A percentile compares a stretch with the other conserved stretches of the same genome.
These are phyloP conservation scores for Cladophialophora exuberans DNA, from an alignment of 2,329 filamentous ascomycete genomes.

Conservation along the genomic window DNA sequence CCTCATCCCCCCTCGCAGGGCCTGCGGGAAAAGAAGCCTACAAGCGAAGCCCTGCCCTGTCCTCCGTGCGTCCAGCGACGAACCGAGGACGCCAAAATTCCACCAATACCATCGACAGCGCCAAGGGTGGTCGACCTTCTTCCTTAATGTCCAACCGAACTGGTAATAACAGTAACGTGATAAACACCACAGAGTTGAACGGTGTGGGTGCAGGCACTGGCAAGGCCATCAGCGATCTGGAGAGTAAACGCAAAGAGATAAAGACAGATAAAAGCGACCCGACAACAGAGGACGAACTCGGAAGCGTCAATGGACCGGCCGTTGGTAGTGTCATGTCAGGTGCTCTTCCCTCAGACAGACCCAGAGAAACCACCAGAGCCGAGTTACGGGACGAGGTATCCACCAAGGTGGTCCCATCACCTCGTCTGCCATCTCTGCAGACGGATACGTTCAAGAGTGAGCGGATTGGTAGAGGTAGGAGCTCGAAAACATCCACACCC, in stretches of 20 bases:
- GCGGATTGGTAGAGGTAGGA: conserved; percentile 37
- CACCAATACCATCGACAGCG: conserved; percentile 56
- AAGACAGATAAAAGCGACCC: conserved; percentile 40
- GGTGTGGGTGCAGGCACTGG: conserved; percentile 37
- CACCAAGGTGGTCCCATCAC: conserved; percentile 33
- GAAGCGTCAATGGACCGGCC: conserved; percentile 36
- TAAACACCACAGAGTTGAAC: conserved; percentile 37
- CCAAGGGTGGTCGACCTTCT: conserved; percentile 41
- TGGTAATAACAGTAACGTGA: conserved; percentile 59
- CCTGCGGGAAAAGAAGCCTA: conserved; percentile 64
- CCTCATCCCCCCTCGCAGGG: conserved; percentile 75
- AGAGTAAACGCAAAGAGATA: conserved; percentile 56
- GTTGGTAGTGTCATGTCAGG: conserved; percentile 39
- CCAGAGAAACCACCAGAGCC: conserved; percentile 25
- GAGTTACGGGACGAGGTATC: conserved; percentile 20
- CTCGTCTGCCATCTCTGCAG: conserved; percentile 30
- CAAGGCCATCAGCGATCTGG: conserved; percentile 51
- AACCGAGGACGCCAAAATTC: conserved; percentile 78
- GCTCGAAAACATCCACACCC: conserved; percentile 47
- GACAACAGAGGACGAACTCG: conserved; percentile 49
- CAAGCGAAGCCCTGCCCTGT: conserved; percentile 64
- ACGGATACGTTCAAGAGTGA: conserved; percentile 18
- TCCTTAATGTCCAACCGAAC: conserved; percentile 64
- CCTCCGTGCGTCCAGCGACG: conserved; percentile 64
- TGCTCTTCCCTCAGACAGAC: conserved; percentile 24